phyloP scores from a whole-genome alignment of 2,329 filamentous ascomycete genomes.

The Xylaria polymorpha region DNA sequence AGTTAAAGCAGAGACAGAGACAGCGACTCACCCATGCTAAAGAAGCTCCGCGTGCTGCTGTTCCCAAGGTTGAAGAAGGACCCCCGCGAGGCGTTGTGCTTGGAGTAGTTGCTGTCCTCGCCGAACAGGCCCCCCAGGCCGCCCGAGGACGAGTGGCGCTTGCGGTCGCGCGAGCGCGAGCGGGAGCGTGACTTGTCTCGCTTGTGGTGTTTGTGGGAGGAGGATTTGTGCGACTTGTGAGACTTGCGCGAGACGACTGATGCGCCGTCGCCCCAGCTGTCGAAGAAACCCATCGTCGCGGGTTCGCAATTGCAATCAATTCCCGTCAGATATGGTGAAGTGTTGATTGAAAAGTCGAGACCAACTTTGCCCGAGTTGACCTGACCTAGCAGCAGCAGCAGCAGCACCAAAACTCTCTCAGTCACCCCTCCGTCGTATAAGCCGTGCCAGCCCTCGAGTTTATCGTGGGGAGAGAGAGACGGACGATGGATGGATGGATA shows the following conservation, averaged over 20 bases:
- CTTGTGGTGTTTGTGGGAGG: conserved; percentile 44
- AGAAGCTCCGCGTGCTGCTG: conserved; percentile 50
- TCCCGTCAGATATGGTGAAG: neutral
- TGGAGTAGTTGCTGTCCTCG: conserved; percentile 42
- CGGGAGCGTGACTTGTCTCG: conserved; percentile 42
- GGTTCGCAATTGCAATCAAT: neutral
- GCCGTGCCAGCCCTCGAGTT: neutral
- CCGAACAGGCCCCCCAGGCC: conserved; percentile 41
- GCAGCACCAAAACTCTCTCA: neutral
- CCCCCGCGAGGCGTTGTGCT: conserved; percentile 43
- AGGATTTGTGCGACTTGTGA: conserved; percentile 41
- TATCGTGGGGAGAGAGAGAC: neutral
- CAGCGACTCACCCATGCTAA: conserved; percentile 46
- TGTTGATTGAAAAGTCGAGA: too few species aligned
- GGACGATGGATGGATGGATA: neutral
- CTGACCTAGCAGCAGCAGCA: too few species aligned
- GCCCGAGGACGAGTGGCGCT: conserved; percentile 42
- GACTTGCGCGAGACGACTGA: conserved; percentile 51
- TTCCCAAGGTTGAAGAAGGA: conserved; percentile 51
- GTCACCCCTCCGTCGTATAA: neutral
- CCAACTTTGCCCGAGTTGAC: too few species aligned
- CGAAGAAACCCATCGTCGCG: conserved; percentile 48
- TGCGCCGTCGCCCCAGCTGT: conserved; percentile 48
- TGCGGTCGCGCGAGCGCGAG: conserved; percentile 47
- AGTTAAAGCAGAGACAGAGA: neutral